Evolutionary conservation across 108 stramenopile genomes (phyloP).

Genomic region (Fragilaria radians): DNA sequence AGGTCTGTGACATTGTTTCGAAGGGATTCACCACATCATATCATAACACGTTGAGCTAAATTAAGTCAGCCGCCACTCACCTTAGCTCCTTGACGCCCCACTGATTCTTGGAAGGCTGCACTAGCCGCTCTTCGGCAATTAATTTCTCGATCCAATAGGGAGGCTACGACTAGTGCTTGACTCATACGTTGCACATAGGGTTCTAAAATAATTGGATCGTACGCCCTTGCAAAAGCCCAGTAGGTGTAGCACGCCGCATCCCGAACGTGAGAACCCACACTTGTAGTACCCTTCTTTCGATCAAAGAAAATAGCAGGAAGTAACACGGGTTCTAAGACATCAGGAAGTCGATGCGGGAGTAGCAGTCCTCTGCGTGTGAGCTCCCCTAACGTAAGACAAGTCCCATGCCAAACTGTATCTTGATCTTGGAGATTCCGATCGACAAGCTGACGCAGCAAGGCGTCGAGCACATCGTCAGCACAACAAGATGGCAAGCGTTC

Average conservation of each 20-base stretch:
- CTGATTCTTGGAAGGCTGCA: conserved; percentile 95
- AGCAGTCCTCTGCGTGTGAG: conserved; percentile 93
- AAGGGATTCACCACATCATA: no score
- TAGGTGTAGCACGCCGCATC: conserved; percentile 98
- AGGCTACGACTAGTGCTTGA: conserved; percentile 74
- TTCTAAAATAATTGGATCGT: conserved; percentile 70
- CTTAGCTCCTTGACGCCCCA: conserved; percentile 57
- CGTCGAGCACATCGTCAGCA: conserved; percentile 95
- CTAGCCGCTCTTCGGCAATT: conserved; percentile 97
- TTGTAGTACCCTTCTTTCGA: conserved; percentile 76
- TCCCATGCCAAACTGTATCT: conserved; percentile 94
- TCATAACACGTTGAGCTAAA: no score
- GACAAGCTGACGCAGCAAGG: conserved; percentile 67
- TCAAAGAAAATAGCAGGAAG: conserved; percentile 84
- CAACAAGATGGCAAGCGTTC: conserved; percentile 83
- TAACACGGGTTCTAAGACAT: conserved; percentile 85
- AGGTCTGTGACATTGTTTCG: no score
- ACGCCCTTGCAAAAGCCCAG: conserved; percentile 98
- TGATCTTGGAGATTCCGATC: conserved; percentile 79
- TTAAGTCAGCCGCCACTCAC: conserved; percentile 20
- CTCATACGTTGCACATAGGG: conserved; percentile 67
- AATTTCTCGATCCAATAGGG: conserved; percentile 96
- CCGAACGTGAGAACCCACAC: conserved; percentile 94
- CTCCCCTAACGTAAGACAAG: conserved; percentile 93
- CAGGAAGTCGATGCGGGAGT: conserved; percentile 72